Evolutionary conservation across 2,329 filamentous ascomycete genomes (phyloP).

Genomic region (Scedosporium apiospermum): DNA sequence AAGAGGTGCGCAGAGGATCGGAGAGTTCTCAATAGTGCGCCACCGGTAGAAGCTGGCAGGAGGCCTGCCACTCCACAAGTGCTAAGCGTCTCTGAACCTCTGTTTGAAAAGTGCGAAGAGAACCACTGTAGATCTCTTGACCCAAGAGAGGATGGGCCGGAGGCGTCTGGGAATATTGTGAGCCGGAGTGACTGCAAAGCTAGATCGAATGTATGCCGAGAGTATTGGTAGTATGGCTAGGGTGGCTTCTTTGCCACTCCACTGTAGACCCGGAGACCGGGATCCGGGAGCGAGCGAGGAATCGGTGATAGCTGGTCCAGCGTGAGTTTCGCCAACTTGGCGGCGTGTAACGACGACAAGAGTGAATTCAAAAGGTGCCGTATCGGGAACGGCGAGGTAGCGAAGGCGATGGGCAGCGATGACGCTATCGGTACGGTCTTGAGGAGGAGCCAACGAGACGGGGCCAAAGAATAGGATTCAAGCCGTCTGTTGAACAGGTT

Average conservation of each 20-base stretch:
- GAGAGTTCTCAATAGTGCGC: background rate
- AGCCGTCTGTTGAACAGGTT: too few relatives aligned
- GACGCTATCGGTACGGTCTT: too few relatives aligned
- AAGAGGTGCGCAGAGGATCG: background rate
- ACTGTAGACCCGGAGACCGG: constrained; percentile 86
- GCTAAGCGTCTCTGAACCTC: background rate
- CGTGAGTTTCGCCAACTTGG: constrained; percentile 27
- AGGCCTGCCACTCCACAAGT: constrained; percentile 1
- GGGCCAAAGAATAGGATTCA: too few relatives aligned
- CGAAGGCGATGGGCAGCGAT: too few relatives aligned
- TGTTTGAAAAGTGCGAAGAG: background rate
- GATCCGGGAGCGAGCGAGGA: constrained; percentile 70
- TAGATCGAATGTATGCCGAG: background rate
- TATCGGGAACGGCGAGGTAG: too few relatives aligned
- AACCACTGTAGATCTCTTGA: background rate
- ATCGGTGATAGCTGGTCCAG: constrained; percentile 12
- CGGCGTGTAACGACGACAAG: background rate
- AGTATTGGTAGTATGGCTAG: constrained; percentile 47
- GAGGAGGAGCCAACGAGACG: too few relatives aligned
- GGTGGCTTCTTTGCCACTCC: constrained; percentile 96
- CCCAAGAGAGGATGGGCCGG: background rate
- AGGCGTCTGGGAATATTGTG: background rate
- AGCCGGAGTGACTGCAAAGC: background rate
- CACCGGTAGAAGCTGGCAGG: constrained; percentile 2
- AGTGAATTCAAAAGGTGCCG: too few relatives aligned